These are phyloP conservation scores for Amauroascus verrucosus DNA, from an alignment of 2,329 filamentous ascomycete species.

Conservation along the genomic window DNA sequence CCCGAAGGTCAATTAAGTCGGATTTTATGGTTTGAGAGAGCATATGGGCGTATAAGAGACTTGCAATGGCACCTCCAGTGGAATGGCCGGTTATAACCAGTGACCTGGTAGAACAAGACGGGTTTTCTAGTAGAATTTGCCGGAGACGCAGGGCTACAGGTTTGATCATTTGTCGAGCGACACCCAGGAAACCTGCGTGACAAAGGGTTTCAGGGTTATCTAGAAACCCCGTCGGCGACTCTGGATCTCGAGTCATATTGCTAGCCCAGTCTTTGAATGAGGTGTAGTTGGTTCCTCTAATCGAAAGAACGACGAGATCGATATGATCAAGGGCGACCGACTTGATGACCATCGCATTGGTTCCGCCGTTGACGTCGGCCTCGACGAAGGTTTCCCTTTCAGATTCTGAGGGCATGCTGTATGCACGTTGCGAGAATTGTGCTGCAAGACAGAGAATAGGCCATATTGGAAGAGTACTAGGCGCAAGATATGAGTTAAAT, in stretches of 20 bases:
- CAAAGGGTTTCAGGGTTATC: slow-evolving; percentile 69
- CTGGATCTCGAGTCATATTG: slow-evolving; percentile 62
- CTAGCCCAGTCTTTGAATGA: slow-evolving; percentile 80
- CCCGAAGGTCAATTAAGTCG: slow-evolving; percentile 59
- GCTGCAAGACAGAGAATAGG: slow-evolving; percentile 69
- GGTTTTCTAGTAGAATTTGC: slow-evolving; percentile 61
- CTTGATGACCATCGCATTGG: slow-evolving; percentile 78
- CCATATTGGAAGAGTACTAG: slow-evolving; percentile 61
- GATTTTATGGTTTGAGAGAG: slow-evolving; percentile 50
- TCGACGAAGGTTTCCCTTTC: slow-evolving; percentile 61
- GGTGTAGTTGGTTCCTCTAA: slow-evolving; percentile 66
- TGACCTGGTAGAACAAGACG: slow-evolving; percentile 53
- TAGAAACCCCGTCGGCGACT: slow-evolving; percentile 57
- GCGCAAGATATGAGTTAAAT: slow-evolving; percentile 5
- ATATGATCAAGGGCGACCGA: slow-evolving; percentile 67
- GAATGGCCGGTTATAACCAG: slow-evolving; percentile 78
- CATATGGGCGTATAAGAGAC: slow-evolving; percentile 74
- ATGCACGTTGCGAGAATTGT: slow-evolving; percentile 65
- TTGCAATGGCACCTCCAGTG: slow-evolving; percentile 73
- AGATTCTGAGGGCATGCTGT: slow-evolving; percentile 51
- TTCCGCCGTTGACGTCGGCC: slow-evolving; percentile 61
- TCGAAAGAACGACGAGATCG: slow-evolving; percentile 71
- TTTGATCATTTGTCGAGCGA: slow-evolving; percentile 62
- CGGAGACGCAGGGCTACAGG: slow-evolving; percentile 62
- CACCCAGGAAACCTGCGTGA: slow-evolving; percentile 68